These are phyloP conservation scores for Neopestalotiopsis sp. DNA, from an alignment of 2,329 filamentous ascomycete genomes.

Conservation along the genomic window DNA sequence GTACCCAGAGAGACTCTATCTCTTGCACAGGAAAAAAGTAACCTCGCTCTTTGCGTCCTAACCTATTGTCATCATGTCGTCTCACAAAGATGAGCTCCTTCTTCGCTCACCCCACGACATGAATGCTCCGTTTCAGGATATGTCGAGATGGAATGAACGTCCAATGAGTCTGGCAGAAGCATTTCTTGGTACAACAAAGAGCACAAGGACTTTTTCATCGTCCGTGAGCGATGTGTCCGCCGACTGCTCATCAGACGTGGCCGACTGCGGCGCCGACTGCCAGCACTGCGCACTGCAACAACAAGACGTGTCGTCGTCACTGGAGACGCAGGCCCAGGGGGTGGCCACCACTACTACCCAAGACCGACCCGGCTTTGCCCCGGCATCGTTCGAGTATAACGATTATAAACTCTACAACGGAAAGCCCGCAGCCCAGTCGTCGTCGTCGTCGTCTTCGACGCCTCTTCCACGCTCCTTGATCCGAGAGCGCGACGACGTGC, in stretches of 20 bases:
- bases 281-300: too few relatives aligned
- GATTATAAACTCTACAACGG: too few relatives aligned
- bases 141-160: too few relatives aligned
- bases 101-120: slow-evolving; percentile 9
- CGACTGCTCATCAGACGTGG: too few relatives aligned
- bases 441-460: background rate
- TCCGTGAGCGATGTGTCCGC: too few relatives aligned
- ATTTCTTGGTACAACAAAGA: background rate
- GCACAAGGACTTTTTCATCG: background rate
- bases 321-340: background rate
- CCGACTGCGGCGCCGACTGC: too few relatives aligned
- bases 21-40: too few relatives aligned
- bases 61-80: too few relatives aligned
- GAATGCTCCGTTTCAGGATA: background rate
- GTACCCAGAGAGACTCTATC: too few relatives aligned
- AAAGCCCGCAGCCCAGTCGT: background rate
- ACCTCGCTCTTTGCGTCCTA: too few relatives aligned
- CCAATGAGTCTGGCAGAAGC: background rate
- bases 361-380: background rate
- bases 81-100: background rate
- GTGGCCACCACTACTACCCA: background rate
- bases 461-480: background rate
- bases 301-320: background rate
- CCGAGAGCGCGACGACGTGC: background rate
- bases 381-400: slow-evolving; percentile 4